phyloP scores from a whole-genome alignment of 2,329 filamentous ascomycete genomes.

The Cytospora schulzeri region DNA sequence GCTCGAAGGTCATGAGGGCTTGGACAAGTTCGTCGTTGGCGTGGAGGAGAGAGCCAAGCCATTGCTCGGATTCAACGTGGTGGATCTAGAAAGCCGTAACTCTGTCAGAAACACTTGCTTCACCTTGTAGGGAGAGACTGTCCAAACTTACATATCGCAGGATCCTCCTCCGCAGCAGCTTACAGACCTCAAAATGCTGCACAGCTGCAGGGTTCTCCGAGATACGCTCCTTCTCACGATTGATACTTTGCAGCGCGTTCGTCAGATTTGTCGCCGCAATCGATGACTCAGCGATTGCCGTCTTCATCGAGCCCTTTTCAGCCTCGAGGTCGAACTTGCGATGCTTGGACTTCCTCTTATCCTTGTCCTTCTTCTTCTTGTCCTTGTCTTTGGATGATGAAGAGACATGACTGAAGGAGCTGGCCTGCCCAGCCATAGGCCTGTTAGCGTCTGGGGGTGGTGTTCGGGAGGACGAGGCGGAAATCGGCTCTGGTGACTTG shows the following conservation, averaged over 20 bases:
- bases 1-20: constrained; percentile 91
- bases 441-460: constrained; percentile 26
- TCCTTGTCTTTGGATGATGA: constrained; percentile 51
- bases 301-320: constrained; percentile 85
- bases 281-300: constrained; percentile 84
- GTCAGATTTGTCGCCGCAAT: constrained; percentile 89
- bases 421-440: constrained; percentile 35
- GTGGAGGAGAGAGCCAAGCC: constrained; percentile 85
- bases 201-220: constrained; percentile 79
- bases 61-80: constrained; percentile 86
- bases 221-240: constrained; percentile 84
- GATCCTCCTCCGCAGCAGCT: constrained; percentile 79
- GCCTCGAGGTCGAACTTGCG: constrained; percentile 80
- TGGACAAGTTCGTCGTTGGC: constrained; percentile 96
- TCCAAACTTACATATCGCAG: constrained; percentile 72
- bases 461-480: constrained; percentile 35
- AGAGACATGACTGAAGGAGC: constrained; percentile 46
- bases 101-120: neutral
- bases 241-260: constrained; percentile 87
- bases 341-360: constrained; percentile 55
- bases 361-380: constrained; percentile 47
- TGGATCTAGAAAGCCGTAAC: constrained; percentile 63
- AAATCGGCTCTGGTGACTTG: constrained; percentile 32
- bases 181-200: constrained; percentile 82
- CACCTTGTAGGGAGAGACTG: neutral